Percentiles rank a stretch among this genome's conserved stretches.
These are phyloP conservation scores for Pseudocohnilembus persalinus DNA, from an alignment of 169 alveolate genomes.

Conservation along the genomic window DNA sequence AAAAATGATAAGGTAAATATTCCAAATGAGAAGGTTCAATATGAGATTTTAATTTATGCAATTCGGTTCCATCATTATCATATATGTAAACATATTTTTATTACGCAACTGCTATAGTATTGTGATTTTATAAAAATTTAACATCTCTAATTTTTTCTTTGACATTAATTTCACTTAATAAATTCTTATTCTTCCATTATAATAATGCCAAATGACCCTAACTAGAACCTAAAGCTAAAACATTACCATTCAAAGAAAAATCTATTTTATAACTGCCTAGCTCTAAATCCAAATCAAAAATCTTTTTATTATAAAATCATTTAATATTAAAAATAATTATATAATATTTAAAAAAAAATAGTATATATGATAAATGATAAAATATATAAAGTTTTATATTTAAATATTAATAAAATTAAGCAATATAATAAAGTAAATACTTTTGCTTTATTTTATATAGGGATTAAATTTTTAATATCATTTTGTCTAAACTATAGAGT, in stretches of 20 bases:
- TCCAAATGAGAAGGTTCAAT: constrained; percentile 86
- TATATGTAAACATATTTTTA: constrained; percentile 90
- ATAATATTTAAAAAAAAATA: neutral
- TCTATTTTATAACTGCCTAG: constrained; percentile 91
- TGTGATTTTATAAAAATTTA: constrained; percentile 90
- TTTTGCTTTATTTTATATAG: constrained; percentile 63
- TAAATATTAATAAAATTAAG: too few species aligned
- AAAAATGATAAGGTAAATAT: constrained; percentile 92
- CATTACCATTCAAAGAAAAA: constrained; percentile 91
- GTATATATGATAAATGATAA: neutral
- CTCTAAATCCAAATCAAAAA: constrained; percentile 75
- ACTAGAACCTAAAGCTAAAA: constrained; percentile 90
- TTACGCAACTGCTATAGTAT: constrained; percentile 94
- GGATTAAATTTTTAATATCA: constrained; percentile 60
- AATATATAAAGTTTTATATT: neutral
- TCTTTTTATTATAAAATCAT: constrained; percentile 14
- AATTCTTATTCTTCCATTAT: constrained; percentile 84
- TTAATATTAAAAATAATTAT: neutral
- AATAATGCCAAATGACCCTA: constrained; percentile 93
- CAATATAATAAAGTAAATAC: neutral
- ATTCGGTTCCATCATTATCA: constrained; percentile 94
- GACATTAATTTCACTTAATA: constrained; percentile 70
- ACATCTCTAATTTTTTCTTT: constrained; percentile 86
- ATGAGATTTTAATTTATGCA: constrained; percentile 89
- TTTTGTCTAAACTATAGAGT: constrained; percentile 66